Base-by-base conservation (phyloP, 495 filamentous ascomycete genomes). In the Lichenothelia convexa region DNA sequence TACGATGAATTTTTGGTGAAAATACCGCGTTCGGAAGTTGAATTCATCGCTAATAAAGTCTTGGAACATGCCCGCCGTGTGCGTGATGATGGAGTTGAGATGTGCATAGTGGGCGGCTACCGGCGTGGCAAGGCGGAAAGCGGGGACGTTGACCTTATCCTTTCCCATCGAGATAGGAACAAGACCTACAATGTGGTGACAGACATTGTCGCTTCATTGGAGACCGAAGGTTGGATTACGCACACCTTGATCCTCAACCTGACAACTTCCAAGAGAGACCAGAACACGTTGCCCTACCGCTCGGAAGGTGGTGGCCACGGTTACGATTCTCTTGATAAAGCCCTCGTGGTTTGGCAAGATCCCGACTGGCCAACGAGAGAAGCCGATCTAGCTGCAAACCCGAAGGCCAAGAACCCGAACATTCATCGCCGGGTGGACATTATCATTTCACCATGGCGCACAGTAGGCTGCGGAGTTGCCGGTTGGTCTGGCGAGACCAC, bases 261-360 rank as follows among this genome's bases (percentile, higher is more conserved):
- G 12, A 68, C 68, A 21, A 73, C 71, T 35, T 77, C 73, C 5
- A 65, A 73, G 35, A 69, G 83, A 15, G 70, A 71, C 6, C 85
- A 94, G 50, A 61, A 64, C 35, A 74, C 85, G 0, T 54, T 74
- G 0, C 68, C 72, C 0, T 71, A 61, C 41, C 56, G 51, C 3
- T 43, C 48, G 13, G 29, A 39, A 2, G 49, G 44, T 20, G 60
- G 62, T 12, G 59, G 64, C 7, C 57, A 63, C 21, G 78, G 77
- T 8, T 93, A 89, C 41, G 87, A 95, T 48, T 75, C 70, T 0
- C 61, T 99, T 1, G 86, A 95, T 52, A 93, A 94, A 52, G 83
- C 83, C 5, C 58, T 94, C 30, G 73, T 94, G 0, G 82, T 94
- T 0, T 99, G 89, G 89, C 87, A 91, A 48, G 70, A 86, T 45